phyloP scores from a whole-genome alignment of 78 protist species.

The Andalucia godoyi region DNA sequence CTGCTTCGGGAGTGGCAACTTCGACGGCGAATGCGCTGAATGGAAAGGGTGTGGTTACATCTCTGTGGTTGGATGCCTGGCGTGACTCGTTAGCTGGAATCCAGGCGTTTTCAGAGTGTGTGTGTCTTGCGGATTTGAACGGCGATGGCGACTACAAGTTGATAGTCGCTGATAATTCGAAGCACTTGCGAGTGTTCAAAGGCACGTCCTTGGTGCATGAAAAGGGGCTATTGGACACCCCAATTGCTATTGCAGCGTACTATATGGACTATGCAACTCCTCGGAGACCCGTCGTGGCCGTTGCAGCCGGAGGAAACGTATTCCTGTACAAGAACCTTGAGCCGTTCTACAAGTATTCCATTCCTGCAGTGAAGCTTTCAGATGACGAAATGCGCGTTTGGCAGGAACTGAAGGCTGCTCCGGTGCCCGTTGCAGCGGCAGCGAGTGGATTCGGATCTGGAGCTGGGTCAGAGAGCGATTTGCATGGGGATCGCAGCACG shows the following conservation, averaged over 20 bases:
- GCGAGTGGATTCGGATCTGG: no score
- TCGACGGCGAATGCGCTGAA: no score
- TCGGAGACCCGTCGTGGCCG: constrained; percentile 19
- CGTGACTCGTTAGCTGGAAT: constrained; percentile 35
- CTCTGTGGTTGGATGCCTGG: constrained; percentile 49
- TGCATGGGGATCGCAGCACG: no score
- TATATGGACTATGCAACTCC: constrained; percentile 10
- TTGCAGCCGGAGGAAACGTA: constrained; percentile 21
- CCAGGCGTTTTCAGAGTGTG: constrained; percentile 14
- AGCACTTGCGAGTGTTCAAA: constrained; percentile 6
- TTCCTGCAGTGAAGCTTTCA: constrained; percentile 7
- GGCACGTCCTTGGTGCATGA: constrained; percentile 18
- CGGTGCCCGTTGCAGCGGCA: not conserved
- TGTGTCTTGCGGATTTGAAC: constrained; percentile 16
- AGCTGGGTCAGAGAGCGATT: no score
- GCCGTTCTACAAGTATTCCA: constrained; percentile 37
- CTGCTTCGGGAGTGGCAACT: no score
- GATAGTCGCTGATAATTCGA: constrained; percentile 16
- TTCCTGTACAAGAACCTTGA: constrained; percentile 33
- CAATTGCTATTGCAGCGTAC: constrained; percentile 11
- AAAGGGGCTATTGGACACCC: constrained; percentile 30
- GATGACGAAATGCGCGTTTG: constrained; percentile 1
- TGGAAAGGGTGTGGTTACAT: no score
- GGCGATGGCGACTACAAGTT: constrained; percentile 45
- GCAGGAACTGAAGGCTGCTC: not conserved